These are phyloP conservation scores for Mycena alexandri DNA, from an alignment of 768 basidiomycete genomes.

Conservation along the genomic window DNA sequence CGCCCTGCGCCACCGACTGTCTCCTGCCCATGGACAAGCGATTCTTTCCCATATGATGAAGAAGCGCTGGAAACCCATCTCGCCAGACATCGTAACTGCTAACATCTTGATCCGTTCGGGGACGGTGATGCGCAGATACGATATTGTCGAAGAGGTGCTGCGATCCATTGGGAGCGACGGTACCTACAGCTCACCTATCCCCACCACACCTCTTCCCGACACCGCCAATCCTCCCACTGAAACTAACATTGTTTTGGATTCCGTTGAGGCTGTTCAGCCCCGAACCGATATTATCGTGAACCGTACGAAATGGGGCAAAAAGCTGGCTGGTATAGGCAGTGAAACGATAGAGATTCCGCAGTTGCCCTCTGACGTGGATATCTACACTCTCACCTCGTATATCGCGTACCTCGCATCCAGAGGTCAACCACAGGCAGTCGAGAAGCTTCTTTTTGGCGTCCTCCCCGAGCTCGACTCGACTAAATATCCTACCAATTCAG, in stretches of 20 bases:
- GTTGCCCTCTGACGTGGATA: conserved; percentile 50
- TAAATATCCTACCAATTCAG: conserved; percentile 48
- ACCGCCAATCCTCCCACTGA: conserved; percentile 13
- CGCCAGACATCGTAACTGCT: conserved; percentile 63
- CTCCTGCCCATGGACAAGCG: conserved; percentile 58
- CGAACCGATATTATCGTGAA: conserved; percentile 15
- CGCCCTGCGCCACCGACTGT: conserved; percentile 70
- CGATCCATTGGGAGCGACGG: conserved; percentile 40
- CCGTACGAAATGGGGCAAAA: conserved; percentile 3
- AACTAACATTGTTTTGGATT: background rate
- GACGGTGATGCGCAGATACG: conserved; percentile 61
- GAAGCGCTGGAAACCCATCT: conserved; percentile 53
- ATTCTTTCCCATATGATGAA: conserved; percentile 70
- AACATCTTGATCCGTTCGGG: conserved; percentile 72
- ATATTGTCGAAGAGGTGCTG: conserved; percentile 56
- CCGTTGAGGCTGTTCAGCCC: background rate
- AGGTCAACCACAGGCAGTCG: conserved; percentile 60
- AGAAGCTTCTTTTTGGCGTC: conserved; percentile 61
- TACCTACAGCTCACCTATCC: conserved; percentile 15
- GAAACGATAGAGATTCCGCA: conserved; percentile 27
- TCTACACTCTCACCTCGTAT: conserved; percentile 63
- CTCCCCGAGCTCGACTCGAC: conserved; percentile 64
- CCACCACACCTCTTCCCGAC: conserved; percentile 8
- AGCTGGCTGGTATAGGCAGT: conserved; percentile 9
- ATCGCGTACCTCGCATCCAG: conserved; percentile 65